These are phyloP conservation scores for Candida pini DNA, from an alignment of 805 yeast genomes.

Conservation along the genomic window DNA sequence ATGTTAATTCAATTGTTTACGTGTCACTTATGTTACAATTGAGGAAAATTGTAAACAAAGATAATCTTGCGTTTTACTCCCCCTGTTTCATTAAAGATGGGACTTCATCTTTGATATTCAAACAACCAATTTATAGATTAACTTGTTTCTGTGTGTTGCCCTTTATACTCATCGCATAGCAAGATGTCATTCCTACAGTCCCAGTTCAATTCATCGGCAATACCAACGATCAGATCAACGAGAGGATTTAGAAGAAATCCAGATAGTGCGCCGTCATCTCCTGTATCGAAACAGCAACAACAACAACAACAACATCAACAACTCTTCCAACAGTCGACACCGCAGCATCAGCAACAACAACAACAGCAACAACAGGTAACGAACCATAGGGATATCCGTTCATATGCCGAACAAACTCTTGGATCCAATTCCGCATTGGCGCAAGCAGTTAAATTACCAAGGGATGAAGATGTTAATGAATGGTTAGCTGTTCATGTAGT, in stretches of 20 bases:
- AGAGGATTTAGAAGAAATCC: constrained; percentile 29
- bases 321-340: constrained; percentile 10
- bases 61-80: too few relatives aligned
- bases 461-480: constrained; percentile 85
- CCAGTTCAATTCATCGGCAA: constrained; percentile 27
- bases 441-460: constrained; percentile 91
- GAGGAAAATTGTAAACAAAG: too few relatives aligned
- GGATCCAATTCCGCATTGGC: constrained; percentile 89
- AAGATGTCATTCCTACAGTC: constrained; percentile 25
- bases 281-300: constrained; percentile 15
- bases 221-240: constrained; percentile 31
- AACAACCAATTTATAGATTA: too few relatives aligned
- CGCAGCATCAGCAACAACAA: constrained; percentile 8
- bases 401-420: constrained; percentile 89
- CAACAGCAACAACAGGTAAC: constrained; percentile 19
- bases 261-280: constrained; percentile 20
- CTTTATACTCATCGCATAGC: too few relatives aligned
- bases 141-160: too few relatives aligned
- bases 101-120: too few relatives aligned
- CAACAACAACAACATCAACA: constrained; percentile 11
- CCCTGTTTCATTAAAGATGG: too few relatives aligned
- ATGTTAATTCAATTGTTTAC: too few relatives aligned
- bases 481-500: constrained; percentile 99
- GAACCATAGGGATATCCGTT: constrained; percentile 67
- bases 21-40: too few relatives aligned